Base-by-base conservation (phyloP, 2,329 filamentous ascomycete species). In the Boeremia lycopersici region DNA sequence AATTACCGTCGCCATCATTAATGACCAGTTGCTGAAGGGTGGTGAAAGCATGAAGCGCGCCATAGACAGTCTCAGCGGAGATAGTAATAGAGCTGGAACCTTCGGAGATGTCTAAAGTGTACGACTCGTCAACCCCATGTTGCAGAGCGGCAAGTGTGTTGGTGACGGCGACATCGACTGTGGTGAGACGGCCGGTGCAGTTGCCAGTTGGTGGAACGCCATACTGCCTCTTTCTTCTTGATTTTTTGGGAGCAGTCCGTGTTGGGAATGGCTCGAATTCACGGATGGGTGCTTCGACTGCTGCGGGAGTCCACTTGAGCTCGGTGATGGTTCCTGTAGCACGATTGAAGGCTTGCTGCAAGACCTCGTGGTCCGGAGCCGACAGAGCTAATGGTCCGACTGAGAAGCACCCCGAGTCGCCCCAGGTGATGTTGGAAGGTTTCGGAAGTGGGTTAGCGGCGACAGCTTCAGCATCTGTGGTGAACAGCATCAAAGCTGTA, bases 61-160 rank as follows among this genome's bases (percentile, higher is more conserved):
- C 82, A 75, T 82, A 84, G 40, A 80, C 74, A 0, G 82, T 84
- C 65, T 79, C 69, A 25, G 82, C 77, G 1, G 73, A 76, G 59
- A 84, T 78, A 8, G 76, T 63, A 51, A 84, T 71, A 4, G 68
- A 70, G 30, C 71, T 66, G 2, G 80, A 79, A 17, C 65, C 67
- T 6, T 71, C 59, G 0, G 67, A 59, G 33, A 83, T 75, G 15
- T 78, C 72, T 17, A 84, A 61, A 0, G 77, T 81, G 65, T 84
- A 84, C n/a, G 81, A 83, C 62, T 84, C 82, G 52, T 84, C 80
- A 19, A 84, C 82, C 3, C 81, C 82, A 59, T 84, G 82, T 63
- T 84, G 77, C 28, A 85, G 72, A 53, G 81, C 75, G 4, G 79
- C 81, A 11, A 75, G 58, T 36, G 65, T 66, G 61, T 85, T 73